These are phyloP conservation scores for Cyclocybe cylindracea DNA, from an alignment of 768 basidiomycete species.

Conservation along the genomic window DNA sequence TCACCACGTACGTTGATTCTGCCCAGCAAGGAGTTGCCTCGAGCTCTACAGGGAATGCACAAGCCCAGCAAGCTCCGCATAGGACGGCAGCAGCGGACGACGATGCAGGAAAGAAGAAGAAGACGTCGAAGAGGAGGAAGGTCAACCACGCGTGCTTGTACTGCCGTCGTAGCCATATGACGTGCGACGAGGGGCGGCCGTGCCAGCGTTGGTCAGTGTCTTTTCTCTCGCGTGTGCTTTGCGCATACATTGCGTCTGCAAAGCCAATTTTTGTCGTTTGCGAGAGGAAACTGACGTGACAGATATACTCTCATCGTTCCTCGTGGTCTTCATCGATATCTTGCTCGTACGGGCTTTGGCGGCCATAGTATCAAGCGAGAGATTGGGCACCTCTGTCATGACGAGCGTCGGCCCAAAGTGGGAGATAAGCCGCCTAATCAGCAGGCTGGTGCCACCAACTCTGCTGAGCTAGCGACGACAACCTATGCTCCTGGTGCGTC, in stretches of 20 bases:
- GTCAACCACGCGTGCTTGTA: slow-evolving; percentile 94
- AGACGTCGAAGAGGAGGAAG: slow-evolving; percentile 70
- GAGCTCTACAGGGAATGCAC: slow-evolving; percentile 2
- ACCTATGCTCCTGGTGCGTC: slow-evolving; percentile 48
- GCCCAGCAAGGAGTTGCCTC: slow-evolving; percentile 13
- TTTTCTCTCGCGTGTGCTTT: slow-evolving; percentile 7
- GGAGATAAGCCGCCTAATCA: slow-evolving; percentile 42
- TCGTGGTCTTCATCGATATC: neutral
- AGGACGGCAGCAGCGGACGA: slow-evolving; percentile 25
- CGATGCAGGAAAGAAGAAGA: slow-evolving; percentile 46
- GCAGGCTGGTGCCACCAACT: slow-evolving; percentile 18
- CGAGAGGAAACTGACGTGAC: neutral
- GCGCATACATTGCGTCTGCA: slow-evolving; percentile 1
- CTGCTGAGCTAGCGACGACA: slow-evolving; percentile 26
- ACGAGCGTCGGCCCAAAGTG: slow-evolving; percentile 68
- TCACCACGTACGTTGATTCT: slow-evolving; percentile 21
- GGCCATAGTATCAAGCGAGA: slow-evolving; percentile 87
- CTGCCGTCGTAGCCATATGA: slow-evolving; percentile 92
- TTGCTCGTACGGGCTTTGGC: neutral
- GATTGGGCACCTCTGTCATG: slow-evolving; percentile 92
- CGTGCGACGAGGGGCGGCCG: slow-evolving; percentile 85
- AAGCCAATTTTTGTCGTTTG: slow-evolving; percentile 5
- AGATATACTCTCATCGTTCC: neutral
- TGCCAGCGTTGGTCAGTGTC: slow-evolving; percentile 87
- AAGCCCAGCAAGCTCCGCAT: slow-evolving; percentile 1